Evolutionary conservation across 768 basidiomycete species (phyloP).

Genomic region (Myochromella boudieri): DNA sequence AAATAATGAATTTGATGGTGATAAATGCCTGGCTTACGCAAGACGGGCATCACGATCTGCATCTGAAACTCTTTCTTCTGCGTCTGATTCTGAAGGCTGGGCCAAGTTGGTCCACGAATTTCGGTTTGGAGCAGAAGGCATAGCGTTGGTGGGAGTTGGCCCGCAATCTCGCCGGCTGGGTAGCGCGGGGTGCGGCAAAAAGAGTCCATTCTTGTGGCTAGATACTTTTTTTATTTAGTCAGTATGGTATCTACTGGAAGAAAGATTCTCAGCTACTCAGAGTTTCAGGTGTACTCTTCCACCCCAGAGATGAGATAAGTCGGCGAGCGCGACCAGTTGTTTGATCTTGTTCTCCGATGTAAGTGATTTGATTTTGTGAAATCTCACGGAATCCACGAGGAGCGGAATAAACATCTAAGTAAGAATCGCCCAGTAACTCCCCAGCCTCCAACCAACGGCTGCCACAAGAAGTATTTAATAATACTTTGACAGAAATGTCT

Average conservation of each 20-base stretch:
- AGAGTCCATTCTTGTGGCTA: conserved; percentile 49
- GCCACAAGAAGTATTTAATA: conserved; percentile 42
- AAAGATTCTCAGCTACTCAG: conserved; percentile 12
- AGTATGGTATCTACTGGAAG: background rate
- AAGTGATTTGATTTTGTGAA: conserved; percentile 58
- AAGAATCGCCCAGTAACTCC: conserved; percentile 48
- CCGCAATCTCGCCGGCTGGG: conserved; percentile 7
- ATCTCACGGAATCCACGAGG: conserved; percentile 53
- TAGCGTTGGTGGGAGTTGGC: background rate
- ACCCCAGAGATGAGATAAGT: conserved; percentile 38
- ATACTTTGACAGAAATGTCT: conserved; percentile 42
- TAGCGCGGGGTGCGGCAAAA: conserved; percentile 36
- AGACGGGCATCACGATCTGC: conserved; percentile 70
- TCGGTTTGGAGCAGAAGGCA: background rate
- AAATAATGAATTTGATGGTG: background rate
- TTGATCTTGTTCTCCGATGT: conserved; percentile 69
- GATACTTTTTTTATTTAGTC: conserved; percentile 15
- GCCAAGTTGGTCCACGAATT: conserved; percentile 18
- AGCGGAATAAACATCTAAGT: conserved; percentile 69
- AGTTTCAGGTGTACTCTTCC: conserved; percentile 10
- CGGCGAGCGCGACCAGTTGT: conserved; percentile 61
- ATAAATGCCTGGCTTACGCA: conserved; percentile 47
- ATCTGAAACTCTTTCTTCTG: conserved; percentile 61
- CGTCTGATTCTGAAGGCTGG: conserved; percentile 63
- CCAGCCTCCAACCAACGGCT: conserved; percentile 71